Percentiles rank a stretch among this genome's conserved stretches.
These are phyloP conservation scores for Diaporthe nobilis DNA, from an alignment of 2,329 filamentous ascomycete species.

Conservation along the genomic window DNA sequence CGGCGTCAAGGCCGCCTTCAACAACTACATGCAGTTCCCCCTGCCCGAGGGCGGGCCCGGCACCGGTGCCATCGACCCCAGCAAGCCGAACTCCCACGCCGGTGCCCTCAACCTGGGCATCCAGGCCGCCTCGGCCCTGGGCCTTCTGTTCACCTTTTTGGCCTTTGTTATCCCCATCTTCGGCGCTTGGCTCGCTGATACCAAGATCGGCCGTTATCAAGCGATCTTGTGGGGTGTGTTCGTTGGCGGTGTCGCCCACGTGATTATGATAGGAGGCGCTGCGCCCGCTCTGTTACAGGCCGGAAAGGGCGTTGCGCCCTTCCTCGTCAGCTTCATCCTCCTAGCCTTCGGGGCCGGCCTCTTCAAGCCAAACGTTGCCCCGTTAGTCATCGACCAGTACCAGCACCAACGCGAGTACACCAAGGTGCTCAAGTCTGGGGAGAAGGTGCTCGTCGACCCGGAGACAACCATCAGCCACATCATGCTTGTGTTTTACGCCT, in stretches of 20 bases:
- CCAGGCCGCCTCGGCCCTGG: conserved; percentile 61
- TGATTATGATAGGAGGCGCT: conserved; percentile 75
- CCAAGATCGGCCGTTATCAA: conserved; percentile 75
- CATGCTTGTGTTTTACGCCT: conserved; percentile 68
- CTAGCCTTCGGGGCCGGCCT: conserved; percentile 78
- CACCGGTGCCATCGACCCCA: conserved; percentile 52
- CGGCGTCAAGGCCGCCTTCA: conserved; percentile 64
- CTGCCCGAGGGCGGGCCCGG: conserved; percentile 59
- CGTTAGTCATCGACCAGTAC: conserved; percentile 61
- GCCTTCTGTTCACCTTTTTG: conserved; percentile 62
- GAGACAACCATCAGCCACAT: conserved; percentile 62
- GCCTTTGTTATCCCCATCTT: conserved; percentile 65
- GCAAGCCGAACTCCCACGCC: conserved; percentile 55
- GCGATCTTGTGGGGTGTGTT: conserved; percentile 71
- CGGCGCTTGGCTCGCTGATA: conserved; percentile 73
- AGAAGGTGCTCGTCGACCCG: conserved; percentile 62
- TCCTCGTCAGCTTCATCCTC: conserved; percentile 74
- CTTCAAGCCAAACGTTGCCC: conserved; percentile 75
- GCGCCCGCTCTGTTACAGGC: conserved; percentile 69
- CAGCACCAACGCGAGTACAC: conserved; percentile 56
- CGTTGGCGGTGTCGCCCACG: conserved; percentile 73
- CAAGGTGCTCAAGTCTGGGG: conserved; percentile 58
- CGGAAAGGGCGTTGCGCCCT: conserved; percentile 69
- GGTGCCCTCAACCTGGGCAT: conserved; percentile 66
- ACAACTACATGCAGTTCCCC: conserved; percentile 69